These are phyloP conservation scores for Colletotrichum sp. DNA, from an alignment of 2,329 filamentous ascomycete species.

Conservation along the genomic window DNA sequence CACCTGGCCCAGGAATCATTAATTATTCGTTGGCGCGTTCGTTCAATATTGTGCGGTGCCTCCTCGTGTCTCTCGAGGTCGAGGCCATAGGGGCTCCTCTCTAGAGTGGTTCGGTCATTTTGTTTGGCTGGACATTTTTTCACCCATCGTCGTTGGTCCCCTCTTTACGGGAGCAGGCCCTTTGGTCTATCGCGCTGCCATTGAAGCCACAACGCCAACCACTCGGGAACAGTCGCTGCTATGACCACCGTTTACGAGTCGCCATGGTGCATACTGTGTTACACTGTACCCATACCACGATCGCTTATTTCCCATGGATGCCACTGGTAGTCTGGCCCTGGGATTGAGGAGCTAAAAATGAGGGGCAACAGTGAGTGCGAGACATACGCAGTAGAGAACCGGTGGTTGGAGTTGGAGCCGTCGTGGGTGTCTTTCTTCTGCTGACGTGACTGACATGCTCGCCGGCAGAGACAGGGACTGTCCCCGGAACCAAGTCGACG, in stretches of 20 bases:
- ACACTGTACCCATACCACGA: neutral
- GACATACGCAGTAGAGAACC: neutral
- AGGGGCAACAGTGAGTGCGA: neutral
- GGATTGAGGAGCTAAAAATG: slow-evolving; percentile 6
- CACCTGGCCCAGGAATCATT: slow-evolving; percentile 12
- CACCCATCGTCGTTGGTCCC: neutral
- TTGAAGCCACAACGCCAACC: neutral
- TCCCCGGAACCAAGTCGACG: neutral
- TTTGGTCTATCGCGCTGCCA: neutral
- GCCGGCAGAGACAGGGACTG: neutral
- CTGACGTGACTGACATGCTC: neutral
- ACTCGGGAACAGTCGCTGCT: neutral
- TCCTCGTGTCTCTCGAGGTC: slow-evolving; percentile 1
- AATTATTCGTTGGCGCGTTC: slow-evolving; percentile 13
- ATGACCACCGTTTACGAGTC: neutral
- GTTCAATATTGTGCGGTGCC: neutral
- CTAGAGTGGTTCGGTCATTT: neutral
- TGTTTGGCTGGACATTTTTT: neutral
- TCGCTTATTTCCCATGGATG: slow-evolving; percentile 7
- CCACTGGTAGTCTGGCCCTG: neutral
- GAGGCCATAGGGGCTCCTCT: neutral
- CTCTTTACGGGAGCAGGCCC: neutral
- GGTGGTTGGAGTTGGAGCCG: neutral
- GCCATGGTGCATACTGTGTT: neutral
- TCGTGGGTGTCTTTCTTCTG: neutral